phyloP scores from a whole-genome alignment of 2,329 filamentous ascomycete species.

The Paecilomyces dactylethromorphus region DNA sequence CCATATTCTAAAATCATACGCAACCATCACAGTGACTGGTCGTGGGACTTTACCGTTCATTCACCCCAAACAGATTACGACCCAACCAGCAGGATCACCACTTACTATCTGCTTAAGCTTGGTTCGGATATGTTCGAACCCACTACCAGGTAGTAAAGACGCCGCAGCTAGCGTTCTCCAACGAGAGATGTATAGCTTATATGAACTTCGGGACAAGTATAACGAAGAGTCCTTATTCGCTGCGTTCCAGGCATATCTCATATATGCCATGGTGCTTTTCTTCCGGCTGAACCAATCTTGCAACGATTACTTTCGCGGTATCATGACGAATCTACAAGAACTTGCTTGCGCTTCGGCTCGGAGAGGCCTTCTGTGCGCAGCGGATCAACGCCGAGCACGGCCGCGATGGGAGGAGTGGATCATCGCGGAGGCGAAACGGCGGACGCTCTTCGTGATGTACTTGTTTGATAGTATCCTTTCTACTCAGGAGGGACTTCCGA shows the following conservation, averaged over 20 bases:
- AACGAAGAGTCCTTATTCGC: slow-evolving; percentile 29
- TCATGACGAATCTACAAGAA: slow-evolving; percentile 45
- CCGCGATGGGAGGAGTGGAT: slow-evolving; percentile 50
- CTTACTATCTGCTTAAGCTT: slow-evolving; percentile 38
- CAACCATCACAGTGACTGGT: slow-evolving; percentile 29
- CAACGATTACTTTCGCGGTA: slow-evolving; percentile 30
- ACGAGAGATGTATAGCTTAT: slow-evolving; percentile 39
- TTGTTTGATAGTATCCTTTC: slow-evolving; percentile 47
- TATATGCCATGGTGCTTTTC: slow-evolving; percentile 45
- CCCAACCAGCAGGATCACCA: slow-evolving; percentile 18
- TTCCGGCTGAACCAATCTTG: slow-evolving; percentile 27
- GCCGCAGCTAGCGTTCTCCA: slow-evolving; percentile 29
- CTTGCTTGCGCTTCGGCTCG: slow-evolving; percentile 36
- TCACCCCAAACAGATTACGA: slow-evolving; percentile 32
- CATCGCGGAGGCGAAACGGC: slow-evolving; percentile 45
- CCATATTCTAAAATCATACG: slow-evolving; percentile 41
- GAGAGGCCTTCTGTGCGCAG: slow-evolving; percentile 38
- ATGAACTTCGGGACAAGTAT: slow-evolving; percentile 14
- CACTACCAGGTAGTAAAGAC: slow-evolving; percentile 25
- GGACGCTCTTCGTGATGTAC: slow-evolving; percentile 48
- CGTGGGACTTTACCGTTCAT: slow-evolving; percentile 39
- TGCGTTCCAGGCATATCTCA: slow-evolving; percentile 46
- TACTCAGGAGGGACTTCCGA: slow-evolving; percentile 39
- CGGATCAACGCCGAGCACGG: slow-evolving; percentile 32
- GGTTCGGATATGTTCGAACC: slow-evolving; percentile 34